Evolutionary conservation across 208 protist species (phyloP), one percentile per base, ranked within the genome.

Genomic region (Leishmania arabica): DNA sequence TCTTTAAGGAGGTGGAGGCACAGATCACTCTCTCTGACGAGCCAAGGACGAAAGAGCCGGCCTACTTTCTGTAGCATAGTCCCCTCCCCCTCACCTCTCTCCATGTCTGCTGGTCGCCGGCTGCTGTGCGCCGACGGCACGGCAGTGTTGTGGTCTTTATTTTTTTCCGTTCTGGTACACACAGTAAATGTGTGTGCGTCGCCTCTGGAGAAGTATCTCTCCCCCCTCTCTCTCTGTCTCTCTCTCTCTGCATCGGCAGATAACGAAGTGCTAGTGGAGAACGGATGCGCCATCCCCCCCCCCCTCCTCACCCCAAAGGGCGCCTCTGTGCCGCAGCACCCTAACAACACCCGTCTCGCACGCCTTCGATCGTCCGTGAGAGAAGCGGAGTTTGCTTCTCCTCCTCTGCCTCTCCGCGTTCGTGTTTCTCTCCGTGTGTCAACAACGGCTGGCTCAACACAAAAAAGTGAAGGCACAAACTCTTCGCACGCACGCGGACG

Each of bases 1-100:
- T 96, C 40, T 97, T 94, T 75, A 93, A 92, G 62, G 90, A 95
- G 75, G 94, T 97, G 47, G 87, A 95, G 56, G 68, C 80, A 64
- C 93, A 96, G 65, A 86, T 89, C 49, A 74, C 76, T 0, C 51
- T 86, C 1, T 83, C 82, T 49, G 86, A 83, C 8, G 82, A 84
- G 34, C 86, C 91, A 0, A 78, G 86, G 37, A 60, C 83, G 51
- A 87, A 91, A 65, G 83, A 89, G 31, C 90, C 90, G 11, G 80
- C 86, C 1, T 96, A 95, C 85, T 97, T 97, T 77, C 79, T 97
- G 45, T 97, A 90, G 78, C n/a, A 1, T 3, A 1, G 31, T 51
- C 15, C 71, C 45, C 58, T 19, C 8, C 42, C n/a, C 4, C 45
- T 13, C 64, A 2, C 47, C 42, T 19, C 45, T 21, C 9, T 72